Conservation (phyloP, 1,284 basidiomycete species). For the Ustilago tritici region DNA sequence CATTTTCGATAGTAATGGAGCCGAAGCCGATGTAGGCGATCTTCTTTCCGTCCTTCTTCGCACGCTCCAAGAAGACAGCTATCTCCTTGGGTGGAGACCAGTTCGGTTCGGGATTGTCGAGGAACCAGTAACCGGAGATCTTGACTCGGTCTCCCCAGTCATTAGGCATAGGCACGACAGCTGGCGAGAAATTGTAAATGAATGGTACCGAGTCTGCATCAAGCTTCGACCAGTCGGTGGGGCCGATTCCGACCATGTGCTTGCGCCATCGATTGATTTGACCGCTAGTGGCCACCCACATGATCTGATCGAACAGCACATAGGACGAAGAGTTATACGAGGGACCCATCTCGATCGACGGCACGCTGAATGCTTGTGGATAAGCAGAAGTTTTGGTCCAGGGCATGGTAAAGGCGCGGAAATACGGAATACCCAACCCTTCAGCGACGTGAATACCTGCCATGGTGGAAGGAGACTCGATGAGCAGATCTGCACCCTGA, state of each 20-base stretch:
- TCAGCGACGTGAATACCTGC: conserved; percentile 66
- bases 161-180: conserved; percentile 59
- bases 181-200: conserved; percentile 66
- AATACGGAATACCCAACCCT: conserved; percentile 61
- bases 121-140: conserved; percentile 65
- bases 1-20: conserved; percentile 70
- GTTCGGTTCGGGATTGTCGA: conserved; percentile 71
- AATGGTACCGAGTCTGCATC: conserved; percentile 55
- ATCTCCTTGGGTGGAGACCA: conserved; percentile 76
- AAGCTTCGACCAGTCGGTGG: conserved; percentile 53
- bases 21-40: conserved; percentile 67
- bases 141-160: conserved; percentile 62
- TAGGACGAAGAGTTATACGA: conserved; percentile 61
- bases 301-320: conserved; percentile 58
- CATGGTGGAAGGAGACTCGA: conserved; percentile 64
- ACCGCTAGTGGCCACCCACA: conserved; percentile 61
- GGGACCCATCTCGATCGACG: conserved; percentile 49
- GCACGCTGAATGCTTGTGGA: conserved; percentile 65
- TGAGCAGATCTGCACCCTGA: conserved; percentile 63
- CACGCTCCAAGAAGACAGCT: conserved; percentile 75
- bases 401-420: conserved; percentile 67
- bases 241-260: conserved; percentile 53
- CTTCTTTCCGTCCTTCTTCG: conserved; percentile 74
- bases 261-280: conserved; percentile 66
- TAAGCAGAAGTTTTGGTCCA: conserved; percentile 62